phyloP scores from a whole-genome alignment of 768 basidiomycete genomes.

The Mycena pura region DNA sequence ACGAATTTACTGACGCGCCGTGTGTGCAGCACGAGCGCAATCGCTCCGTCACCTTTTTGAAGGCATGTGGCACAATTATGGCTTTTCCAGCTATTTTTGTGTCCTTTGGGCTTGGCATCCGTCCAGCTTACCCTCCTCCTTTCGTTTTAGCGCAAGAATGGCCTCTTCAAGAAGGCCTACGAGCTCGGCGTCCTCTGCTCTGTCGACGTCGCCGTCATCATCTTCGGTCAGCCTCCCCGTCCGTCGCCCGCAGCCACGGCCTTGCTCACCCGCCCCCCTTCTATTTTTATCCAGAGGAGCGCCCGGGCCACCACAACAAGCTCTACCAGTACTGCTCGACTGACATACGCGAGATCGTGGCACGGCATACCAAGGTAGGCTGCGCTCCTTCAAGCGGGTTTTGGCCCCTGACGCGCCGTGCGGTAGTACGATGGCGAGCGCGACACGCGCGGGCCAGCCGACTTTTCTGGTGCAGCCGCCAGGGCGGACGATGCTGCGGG shows the following conservation, averaged over 20 bases:
- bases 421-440: constrained; percentile 59
- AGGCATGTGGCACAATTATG: constrained; percentile 48
- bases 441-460: constrained; percentile 52
- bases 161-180: constrained; percentile 90
- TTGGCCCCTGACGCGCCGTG: constrained; percentile 18
- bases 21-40: constrained; percentile 87
- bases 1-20: constrained; percentile 37
- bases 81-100: constrained; percentile 68
- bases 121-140: constrained; percentile 41
- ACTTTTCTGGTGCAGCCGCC: constrained; percentile 49
- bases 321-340: constrained; percentile 82
- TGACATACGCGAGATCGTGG: constrained; percentile 73
- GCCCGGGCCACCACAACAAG: constrained; percentile 79
- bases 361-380: constrained; percentile 63
- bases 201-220: constrained; percentile 87
- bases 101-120: constrained; percentile 52
- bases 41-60: constrained; percentile 89
- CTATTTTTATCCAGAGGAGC: constrained; percentile 72
- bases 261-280: constrained; percentile 33
- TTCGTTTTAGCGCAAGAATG: constrained; percentile 88
- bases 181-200: constrained; percentile 91
- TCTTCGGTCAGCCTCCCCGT: constrained; percentile 57
- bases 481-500: constrained; percentile 42
- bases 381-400: not conserved
- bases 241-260: constrained; percentile 2